Conservation (phyloP, 306 rosid genomes). For the Cotoneaster glaucophyllus region DNA sequence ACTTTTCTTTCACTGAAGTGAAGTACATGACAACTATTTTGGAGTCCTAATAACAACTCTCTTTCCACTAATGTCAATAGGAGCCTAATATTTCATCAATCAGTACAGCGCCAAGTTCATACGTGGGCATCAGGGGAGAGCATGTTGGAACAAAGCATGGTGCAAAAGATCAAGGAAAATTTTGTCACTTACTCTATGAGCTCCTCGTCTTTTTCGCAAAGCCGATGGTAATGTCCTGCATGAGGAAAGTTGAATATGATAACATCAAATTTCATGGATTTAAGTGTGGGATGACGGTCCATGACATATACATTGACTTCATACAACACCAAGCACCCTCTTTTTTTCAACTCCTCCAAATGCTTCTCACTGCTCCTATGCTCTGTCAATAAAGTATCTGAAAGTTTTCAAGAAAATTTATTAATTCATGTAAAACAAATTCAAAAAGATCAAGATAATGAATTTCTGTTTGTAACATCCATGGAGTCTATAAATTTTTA, state of each 20-base stretch:
- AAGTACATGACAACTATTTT: no score
- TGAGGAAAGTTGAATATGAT: slow-evolving; percentile 28
- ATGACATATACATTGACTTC: slow-evolving; percentile 13
- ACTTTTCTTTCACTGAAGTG: no score
- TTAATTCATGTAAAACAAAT: neutral
- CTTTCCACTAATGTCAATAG: no score
- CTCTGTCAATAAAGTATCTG: neutral
- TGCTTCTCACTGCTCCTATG: neutral
- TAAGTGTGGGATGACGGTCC: slow-evolving; percentile 6
- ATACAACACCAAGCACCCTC: slow-evolving; percentile 14
- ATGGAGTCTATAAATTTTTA: neutral
- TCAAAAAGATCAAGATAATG: neutral
- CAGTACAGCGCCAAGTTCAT: no score
- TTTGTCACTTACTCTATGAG: slow-evolving; percentile 6
- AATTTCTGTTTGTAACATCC: neutral
- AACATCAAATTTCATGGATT: slow-evolving; percentile 10
- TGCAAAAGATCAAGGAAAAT: no score
- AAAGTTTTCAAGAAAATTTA: neutral
- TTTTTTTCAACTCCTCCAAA: slow-evolving; percentile 2
- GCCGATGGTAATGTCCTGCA: slow-evolving; percentile 19
- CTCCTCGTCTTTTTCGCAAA: neutral
- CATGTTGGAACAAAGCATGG: no score
- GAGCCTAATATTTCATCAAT: no score
- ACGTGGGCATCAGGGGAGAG: no score
- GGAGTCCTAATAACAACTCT: no score